A percentile compares a stretch with the other conserved stretches of the same genome.
phyloP scores from a whole-genome alignment of 257 asterid genomes.

The Nicotiana paniculata region DNA sequence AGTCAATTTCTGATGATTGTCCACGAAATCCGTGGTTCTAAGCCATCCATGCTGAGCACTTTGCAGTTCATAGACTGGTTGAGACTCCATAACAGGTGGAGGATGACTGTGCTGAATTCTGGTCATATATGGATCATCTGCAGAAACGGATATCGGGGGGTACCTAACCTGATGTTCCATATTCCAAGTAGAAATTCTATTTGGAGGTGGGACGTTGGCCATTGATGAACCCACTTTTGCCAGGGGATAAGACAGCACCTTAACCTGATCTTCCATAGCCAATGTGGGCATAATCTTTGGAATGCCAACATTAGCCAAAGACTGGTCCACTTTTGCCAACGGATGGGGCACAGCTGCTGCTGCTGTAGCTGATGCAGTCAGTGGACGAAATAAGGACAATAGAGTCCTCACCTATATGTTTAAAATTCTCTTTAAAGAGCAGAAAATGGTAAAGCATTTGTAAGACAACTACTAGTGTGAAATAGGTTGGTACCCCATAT shows the following conservation, averaged over 20 bases:
- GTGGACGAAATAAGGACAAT: constrained; percentile 48
- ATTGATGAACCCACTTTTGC: neutral
- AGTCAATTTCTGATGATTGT: constrained; percentile 3
- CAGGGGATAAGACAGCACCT: neutral
- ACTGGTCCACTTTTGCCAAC: constrained; percentile 16
- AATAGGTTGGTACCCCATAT: neutral
- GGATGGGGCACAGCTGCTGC: constrained; percentile 13
- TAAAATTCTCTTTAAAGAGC: neutral
- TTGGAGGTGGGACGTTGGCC: neutral
- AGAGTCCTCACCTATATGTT: constrained; percentile 43
- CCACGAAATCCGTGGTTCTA: constrained; percentile 4
- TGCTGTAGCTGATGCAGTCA: constrained; percentile 21
- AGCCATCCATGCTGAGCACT: constrained; percentile 4
- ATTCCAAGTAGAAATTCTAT: neutral
- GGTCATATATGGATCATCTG: constrained; percentile 21
- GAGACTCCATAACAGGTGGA: constrained; percentile 1
- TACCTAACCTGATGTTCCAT: constrained; percentile 17
- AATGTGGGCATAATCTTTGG: constrained; percentile 20
- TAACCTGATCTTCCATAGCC: constrained; percentile 8
- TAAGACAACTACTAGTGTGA: neutral
- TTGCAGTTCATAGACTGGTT: neutral
- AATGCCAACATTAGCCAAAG: constrained; percentile 8
- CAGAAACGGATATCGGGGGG: constrained; percentile 13
- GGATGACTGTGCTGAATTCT: constrained; percentile 20
- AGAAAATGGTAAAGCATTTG: constrained; percentile 3